Evolutionary conservation across 2,329 filamentous ascomycete species (phyloP).

Genomic region (Verticillium zaregamsianum): DNA sequence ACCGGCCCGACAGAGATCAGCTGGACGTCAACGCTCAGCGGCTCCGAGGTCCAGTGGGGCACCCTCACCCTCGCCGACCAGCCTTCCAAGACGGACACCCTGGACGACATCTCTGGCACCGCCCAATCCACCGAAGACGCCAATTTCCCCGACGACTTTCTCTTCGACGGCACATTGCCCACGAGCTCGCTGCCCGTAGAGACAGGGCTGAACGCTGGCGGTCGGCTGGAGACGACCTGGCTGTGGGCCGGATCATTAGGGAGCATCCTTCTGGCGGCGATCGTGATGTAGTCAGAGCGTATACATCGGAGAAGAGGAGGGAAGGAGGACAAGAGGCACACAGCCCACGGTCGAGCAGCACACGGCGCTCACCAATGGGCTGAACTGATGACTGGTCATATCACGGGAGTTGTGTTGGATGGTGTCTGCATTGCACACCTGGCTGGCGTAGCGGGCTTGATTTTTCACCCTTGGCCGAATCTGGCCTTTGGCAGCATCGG

Average conservation of each 20-base stretch:
- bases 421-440: not conserved
- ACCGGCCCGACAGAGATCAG: constrained; percentile 38
- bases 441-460: not conserved
- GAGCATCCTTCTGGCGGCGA: constrained; percentile 1
- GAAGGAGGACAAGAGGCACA: not conserved
- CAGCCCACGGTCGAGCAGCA: not conserved
- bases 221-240: constrained; percentile 2
- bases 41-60: constrained; percentile 38
- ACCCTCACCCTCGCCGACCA: constrained; percentile 36
- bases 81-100: constrained; percentile 21
- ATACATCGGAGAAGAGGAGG: not conserved
- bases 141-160: not conserved
- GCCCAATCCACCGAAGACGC: not conserved
- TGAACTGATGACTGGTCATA: not conserved
- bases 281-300: not conserved
- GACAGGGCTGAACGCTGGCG: constrained; percentile 9
- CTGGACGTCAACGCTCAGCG: constrained; percentile 41
- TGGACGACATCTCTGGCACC: not conserved
- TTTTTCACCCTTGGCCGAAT: not conserved
- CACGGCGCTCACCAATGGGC: not conserved
- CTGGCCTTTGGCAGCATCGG: not conserved
- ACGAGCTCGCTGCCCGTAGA: constrained; percentile 9
- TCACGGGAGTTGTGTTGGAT: not conserved
- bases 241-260: constrained; percentile 5
- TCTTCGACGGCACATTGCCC: constrained; percentile 12